Base-by-base conservation (phyloP, 768 basidiomycete genomes). In the Podaxis sp. region DNA sequence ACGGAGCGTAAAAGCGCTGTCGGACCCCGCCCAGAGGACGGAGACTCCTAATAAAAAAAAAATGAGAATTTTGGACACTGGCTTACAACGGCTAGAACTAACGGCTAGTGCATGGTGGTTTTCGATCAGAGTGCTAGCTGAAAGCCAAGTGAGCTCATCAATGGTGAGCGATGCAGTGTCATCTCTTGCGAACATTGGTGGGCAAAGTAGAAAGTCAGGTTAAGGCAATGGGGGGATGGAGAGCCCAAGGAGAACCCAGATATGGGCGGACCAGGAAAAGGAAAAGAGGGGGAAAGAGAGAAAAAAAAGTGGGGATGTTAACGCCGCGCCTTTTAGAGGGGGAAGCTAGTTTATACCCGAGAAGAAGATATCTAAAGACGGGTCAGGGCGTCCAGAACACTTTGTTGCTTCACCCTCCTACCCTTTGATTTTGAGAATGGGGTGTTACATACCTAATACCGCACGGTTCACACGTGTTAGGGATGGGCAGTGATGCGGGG, bases 81-180 rank as follows among this genome's bases (percentile, higher is more conserved):
- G 32, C 13, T 36, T 36, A 14, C 3, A 18, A 7, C 6, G 21
- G 44, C 35, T 32, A 48, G 52, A 25, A 61, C 59, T 14, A 48
- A 61, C 59, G 27, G 53, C 46, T 37, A 61, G 28, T 25, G 59
- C 59, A 48, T 61, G 42, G 38, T 61, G 52, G 46, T 61, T 61
- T 35, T 61, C 59, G 21, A 57, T 67, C 44, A 61, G 53, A 10
- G 59, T 55, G 46, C 75, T 78, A 27, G 79, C 80, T 51, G 77
- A 74, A 18, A 83, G 72, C 82, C 82, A 83, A 23, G 77, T 71
- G 55, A 81, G 70, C 68, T 82, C 82, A 63, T 82, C 82, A 59
- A 74, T 71, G 58, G 76, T 76, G 60, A 78, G 70, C 72, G 67
- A 42, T 64, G 65, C 56, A 70, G 46, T 68, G 72, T 51, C 67